Evolutionary conservation across 768 basidiomycete species (phyloP), one percentile per base, ranked within the genome.

Genomic region (Boletus sp.): DNA sequence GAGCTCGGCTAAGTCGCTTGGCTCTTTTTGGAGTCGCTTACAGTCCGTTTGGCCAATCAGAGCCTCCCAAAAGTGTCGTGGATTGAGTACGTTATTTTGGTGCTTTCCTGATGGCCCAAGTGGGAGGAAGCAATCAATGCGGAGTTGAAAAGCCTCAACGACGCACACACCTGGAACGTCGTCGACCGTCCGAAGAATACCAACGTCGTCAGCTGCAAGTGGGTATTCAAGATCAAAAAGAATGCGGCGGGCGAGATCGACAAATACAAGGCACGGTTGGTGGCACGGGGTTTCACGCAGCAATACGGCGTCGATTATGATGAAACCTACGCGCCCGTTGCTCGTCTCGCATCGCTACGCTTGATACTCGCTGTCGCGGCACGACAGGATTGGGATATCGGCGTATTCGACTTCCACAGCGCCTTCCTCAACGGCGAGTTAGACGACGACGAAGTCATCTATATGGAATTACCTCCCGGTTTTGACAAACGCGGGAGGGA

Each of bases 161-260:
- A 29, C 0, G 29, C 30, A 14, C 11, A 45, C 6, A 45, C 13
- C 2, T 45, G 44, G 43, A 10, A 45, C 14, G 10, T 43, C 0
- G 15, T 27, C 1, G 5, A 27, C 5, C 4, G 2, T n/a, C n/a
- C n/a, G 0, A 38, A 10, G 9, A 0, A 5, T 10, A 38, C 37
- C 8, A 38, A 38, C 1, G 5, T 41, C 2, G 3, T 40, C 0
- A 14, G 7, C 11, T 40, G 39, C 39, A 23, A 41, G 11, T 41
- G 40, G 40, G 40, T 41, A 21, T 41, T 41, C 21, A 41, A 41
- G 4, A 23, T 41, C 0, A 41, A 41, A 21, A 41, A 41, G 10
- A 41, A 11, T 6, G 11, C 21, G 7, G 21, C 21, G 2, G 11
- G 19, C 4, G 19, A 39, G 6, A n/a, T n/a, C 5, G 17, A 37